A percentile compares a stretch with the other conserved stretches of the same genome.
Conservation (phyloP, 2,329 filamentous ascomycete genomes). For the Arthroderma sp. region DNA sequence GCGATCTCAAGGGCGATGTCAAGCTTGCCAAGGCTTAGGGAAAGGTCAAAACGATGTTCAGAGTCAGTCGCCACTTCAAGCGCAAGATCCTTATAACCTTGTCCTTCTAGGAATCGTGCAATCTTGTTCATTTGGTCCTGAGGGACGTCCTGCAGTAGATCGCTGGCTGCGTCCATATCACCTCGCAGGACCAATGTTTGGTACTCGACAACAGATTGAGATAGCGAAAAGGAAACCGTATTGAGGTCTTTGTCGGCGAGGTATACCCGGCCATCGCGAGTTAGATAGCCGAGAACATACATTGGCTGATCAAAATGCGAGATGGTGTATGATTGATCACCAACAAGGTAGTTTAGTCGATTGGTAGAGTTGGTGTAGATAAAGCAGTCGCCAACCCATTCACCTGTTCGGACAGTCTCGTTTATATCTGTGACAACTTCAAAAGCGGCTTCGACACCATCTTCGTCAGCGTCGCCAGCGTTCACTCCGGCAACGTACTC, state of each 20-base stretch:
- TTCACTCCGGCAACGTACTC: slow-evolving; percentile 75
- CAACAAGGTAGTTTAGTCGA: slow-evolving; percentile 92
- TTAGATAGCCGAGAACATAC: slow-evolving; percentile 91
- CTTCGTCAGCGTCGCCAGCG: slow-evolving; percentile 67
- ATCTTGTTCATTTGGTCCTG: slow-evolving; percentile 97
- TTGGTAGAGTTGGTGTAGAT: slow-evolving; percentile 97
- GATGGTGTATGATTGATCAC: slow-evolving; percentile 94
- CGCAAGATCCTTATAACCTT: slow-evolving; percentile 91
- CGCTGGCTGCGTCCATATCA: slow-evolving; percentile 81
- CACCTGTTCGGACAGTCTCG: slow-evolving; percentile 82
- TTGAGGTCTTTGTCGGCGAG: slow-evolving; percentile 90
- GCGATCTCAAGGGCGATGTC: slow-evolving; percentile 78
- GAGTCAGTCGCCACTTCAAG: slow-evolving; percentile 87
- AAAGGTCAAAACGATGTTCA: slow-evolving; percentile 93
- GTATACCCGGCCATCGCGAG: slow-evolving; percentile 89
- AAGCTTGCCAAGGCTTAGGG: slow-evolving; percentile 68
- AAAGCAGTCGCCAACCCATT: slow-evolving; percentile 98
- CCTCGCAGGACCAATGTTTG: slow-evolving; percentile 89
- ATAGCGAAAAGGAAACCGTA: slow-evolving; percentile 80
- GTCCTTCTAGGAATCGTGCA: slow-evolving; percentile 89
- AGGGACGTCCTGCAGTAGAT: slow-evolving; percentile 72
- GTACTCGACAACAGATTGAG: slow-evolving; percentile 86
- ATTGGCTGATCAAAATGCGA: slow-evolving; percentile 92
- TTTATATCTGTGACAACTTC: slow-evolving; percentile 93
- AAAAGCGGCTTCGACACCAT: slow-evolving; percentile 90